These are phyloP conservation scores for Euphorbia peplus DNA, from an alignment of 345 rosid genomes.

Conservation along the genomic window DNA sequence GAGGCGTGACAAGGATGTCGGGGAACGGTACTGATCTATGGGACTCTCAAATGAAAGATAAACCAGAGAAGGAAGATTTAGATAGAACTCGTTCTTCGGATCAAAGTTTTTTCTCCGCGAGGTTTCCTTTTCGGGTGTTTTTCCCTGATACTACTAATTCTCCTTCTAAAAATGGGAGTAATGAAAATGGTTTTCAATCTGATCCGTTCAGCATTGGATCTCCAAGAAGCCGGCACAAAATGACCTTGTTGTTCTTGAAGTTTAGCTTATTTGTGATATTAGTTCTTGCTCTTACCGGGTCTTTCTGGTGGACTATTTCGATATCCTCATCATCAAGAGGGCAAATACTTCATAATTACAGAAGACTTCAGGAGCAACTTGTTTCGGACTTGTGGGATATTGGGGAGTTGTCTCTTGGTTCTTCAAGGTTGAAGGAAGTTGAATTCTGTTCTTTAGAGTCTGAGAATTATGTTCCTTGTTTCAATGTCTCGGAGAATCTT, in stretches of 20 bases:
- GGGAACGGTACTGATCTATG: slow-evolving; percentile 54
- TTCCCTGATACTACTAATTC: slow-evolving; percentile 45
- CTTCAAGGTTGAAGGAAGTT: slow-evolving; percentile 63
- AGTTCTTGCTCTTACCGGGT: slow-evolving; percentile 63
- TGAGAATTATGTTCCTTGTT: slow-evolving; percentile 88
- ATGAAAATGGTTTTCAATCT: slow-evolving; percentile 58
- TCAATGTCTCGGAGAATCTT: slow-evolving; percentile 59
- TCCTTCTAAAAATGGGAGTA: slow-evolving; percentile 49
- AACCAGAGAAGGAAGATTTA: slow-evolving; percentile 60
- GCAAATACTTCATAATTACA: slow-evolving; percentile 69
- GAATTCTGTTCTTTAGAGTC: slow-evolving; percentile 67
- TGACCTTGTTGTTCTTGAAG: slow-evolving; percentile 56
- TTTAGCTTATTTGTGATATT: slow-evolving; percentile 68
- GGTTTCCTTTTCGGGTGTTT: slow-evolving; percentile 58
- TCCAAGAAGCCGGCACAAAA: slow-evolving; percentile 61
- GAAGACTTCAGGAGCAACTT: slow-evolving; percentile 84
- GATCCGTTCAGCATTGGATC: slow-evolving; percentile 46
- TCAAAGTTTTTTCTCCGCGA: slow-evolving; percentile 38
- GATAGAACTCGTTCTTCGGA: slow-evolving; percentile 54
- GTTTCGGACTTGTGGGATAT: slow-evolving; percentile 86
- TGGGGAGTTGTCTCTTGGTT: slow-evolving; percentile 81
- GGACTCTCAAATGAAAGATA: slow-evolving; percentile 81
- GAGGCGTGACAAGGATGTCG: slow-evolving; percentile 67
- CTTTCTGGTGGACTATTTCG: slow-evolving; percentile 92
- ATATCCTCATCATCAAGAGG: slow-evolving; percentile 69